Base-by-base conservation (phyloP, 495 filamentous ascomycete genomes). In the Penicillium pancosmium region DNA sequence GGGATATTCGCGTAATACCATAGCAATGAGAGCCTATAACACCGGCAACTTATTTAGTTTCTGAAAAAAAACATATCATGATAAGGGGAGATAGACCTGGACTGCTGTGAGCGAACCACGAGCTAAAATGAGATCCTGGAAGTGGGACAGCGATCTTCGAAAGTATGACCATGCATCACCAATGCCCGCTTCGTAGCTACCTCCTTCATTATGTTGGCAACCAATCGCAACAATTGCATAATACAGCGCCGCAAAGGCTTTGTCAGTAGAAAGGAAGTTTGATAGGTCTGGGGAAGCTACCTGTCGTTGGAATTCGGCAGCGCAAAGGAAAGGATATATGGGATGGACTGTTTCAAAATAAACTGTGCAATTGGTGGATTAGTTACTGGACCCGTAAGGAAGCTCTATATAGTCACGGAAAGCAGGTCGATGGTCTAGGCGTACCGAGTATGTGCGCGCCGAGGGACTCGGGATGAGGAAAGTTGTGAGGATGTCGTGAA, bases 181-280 rank as follows among this genome's bases (percentile, higher is more conserved):
- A 6, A 44, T 27, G 8, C 64, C 57, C 8, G 57, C 44, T 19
- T 67, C 60, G 41, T 60, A 67, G 47, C 54, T 59, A 1, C 64
- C 64, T 0, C 64, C 64, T 16, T 58, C 64, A 44, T 60, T 52
- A 27, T 67, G 43, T 40, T 67, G 64, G 36, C 60, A 67, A 16
- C 64, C 64, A 53, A 67, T 60, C 4, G 64, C 60, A 8, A 67
- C 19, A 12, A 67, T 53, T 23, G 57, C 60, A 44, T 67, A 63
- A 33, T 58, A 67, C 6, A 67, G 27, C 4, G 49, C 57, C 8
- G 64, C 57, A 54, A 57, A 67, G 5, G 44, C 36, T 34, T 51
- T 57, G 31, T 63, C 56, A 5, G 47, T 36, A 1, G 41, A 40
- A 0, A 63, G 50, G 0, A 36, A 18, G 4, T 60, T 56, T 36